phyloP scores from a whole-genome alignment of 257 asterid species.

The Ligustrum vulgare region DNA sequence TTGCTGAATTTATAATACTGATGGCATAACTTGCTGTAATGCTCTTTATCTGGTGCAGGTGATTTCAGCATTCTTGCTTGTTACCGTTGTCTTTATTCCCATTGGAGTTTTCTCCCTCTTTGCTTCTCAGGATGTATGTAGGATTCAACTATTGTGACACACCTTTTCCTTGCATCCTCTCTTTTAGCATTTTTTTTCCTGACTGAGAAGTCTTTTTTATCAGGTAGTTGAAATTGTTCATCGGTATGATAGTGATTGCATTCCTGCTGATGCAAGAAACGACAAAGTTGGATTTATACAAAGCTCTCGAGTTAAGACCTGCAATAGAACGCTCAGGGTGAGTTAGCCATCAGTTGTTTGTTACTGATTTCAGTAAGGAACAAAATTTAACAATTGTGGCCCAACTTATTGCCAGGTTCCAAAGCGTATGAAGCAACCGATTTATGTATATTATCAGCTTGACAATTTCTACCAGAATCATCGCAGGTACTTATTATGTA shows the following conservation, averaged over 20 bases:
- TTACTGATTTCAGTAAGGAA: neutral
- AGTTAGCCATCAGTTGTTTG: neutral
- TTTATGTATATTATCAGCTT: conserved; percentile 53
- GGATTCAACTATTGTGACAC: neutral
- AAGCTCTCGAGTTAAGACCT: conserved; percentile 29
- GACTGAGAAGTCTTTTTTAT: neutral
- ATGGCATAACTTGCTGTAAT: conserved; percentile 14
- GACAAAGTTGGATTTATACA: conserved; percentile 38
- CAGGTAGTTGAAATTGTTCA: conserved; percentile 55
- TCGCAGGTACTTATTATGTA: conserved; percentile 51
- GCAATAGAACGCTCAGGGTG: conserved; percentile 35
- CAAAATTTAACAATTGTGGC: neutral
- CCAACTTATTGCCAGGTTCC: conserved; percentile 30
- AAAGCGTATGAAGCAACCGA: conserved; percentile 45
- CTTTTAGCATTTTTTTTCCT: neutral
- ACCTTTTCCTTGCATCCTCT: neutral
- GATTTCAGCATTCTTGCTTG: conserved; percentile 76
- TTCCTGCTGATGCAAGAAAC: conserved; percentile 28
- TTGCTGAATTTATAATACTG: conserved; percentile 1
- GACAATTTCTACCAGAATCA: conserved; percentile 61
- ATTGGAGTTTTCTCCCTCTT: conserved; percentile 80
- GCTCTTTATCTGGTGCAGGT: conserved; percentile 47
- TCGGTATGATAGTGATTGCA: conserved; percentile 42
- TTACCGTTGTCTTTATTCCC: conserved; percentile 76
- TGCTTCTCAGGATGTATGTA: conserved; percentile 55